phyloP scores from a whole-genome alignment of 1,139 yeast species.

The Yamadazyma diddensiae region DNA sequence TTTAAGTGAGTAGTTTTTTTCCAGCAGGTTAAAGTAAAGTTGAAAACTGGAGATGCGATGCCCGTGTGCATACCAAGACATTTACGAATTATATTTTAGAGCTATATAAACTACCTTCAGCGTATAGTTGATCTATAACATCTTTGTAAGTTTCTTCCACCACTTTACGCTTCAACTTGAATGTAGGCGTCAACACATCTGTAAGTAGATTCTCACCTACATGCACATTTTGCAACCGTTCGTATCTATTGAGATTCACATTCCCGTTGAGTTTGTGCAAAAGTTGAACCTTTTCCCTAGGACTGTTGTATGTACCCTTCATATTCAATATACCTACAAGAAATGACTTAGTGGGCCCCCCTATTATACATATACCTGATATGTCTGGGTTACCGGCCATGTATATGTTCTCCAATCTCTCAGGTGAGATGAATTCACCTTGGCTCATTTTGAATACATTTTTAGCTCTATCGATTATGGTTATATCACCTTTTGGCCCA shows the following conservation, averaged over 20 bases:
- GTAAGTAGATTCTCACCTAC: conserved; percentile 34
- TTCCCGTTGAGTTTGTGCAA: conserved; percentile 10
- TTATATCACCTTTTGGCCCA: conserved; percentile 24
- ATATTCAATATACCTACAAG: conserved; percentile 64
- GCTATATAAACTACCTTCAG: conserved; percentile 41
- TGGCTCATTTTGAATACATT: conserved; percentile 41
- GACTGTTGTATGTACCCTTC: conserved; percentile 3
- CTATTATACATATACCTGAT: conserved; percentile 39
- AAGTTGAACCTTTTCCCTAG: neutral
- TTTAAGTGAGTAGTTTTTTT: too few relatives aligned
- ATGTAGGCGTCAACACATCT: conserved; percentile 40
- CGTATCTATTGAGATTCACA: conserved; percentile 27
- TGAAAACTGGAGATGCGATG: neutral
- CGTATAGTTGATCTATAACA: conserved; percentile 50
- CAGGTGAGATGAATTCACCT: conserved; percentile 39
- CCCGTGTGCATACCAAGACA: neutral
- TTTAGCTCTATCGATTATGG: conserved; percentile 36
- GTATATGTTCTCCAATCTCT: conserved; percentile 32
- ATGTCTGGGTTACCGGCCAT: conserved; percentile 26
- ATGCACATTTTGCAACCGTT: conserved; percentile 31
- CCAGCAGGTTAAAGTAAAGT: too few relatives aligned
- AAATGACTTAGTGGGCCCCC: conserved; percentile 54
- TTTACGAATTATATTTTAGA: conserved; percentile 2
- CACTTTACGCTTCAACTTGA: conserved; percentile 31
- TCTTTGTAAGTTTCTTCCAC: conserved; percentile 39